Percentiles rank a stretch among this genome's conserved stretches.
Conservation (phyloP, 768 basidiomycete species). For the Lentinula sp. region DNA sequence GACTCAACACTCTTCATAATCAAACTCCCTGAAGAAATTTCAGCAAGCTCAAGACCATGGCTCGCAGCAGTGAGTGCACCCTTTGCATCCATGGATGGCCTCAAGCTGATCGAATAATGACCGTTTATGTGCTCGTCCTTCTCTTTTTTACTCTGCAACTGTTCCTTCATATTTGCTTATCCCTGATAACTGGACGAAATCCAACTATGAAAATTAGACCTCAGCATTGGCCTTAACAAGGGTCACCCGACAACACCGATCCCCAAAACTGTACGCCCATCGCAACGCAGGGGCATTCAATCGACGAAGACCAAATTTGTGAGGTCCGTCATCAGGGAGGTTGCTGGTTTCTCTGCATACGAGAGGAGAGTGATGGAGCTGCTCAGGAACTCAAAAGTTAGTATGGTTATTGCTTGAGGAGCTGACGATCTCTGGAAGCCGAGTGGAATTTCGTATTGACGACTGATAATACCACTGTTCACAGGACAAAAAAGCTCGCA, state of each 20-base stretch:
- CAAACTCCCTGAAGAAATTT: conserved; percentile 8
- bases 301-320: conserved; percentile 93
- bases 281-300: conserved; percentile 87
- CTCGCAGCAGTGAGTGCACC: conserved; percentile 60
- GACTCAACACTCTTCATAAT: not conserved
- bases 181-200: conserved; percentile 4
- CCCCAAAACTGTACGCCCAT: conserved; percentile 67
- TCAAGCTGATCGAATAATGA: not conserved
- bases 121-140: not conserved
- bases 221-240: conserved; percentile 80
- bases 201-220: conserved; percentile 40
- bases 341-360: conserved; percentile 95
- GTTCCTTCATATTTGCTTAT: conserved; percentile 5
- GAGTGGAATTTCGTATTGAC: not conserved
- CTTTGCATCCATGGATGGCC: not conserved
- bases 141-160: not conserved
- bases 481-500: conserved; percentile 98
- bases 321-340: conserved; percentile 90
- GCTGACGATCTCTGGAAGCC: not conserved
- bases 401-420: conserved; percentile 17
- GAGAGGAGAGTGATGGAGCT: conserved; percentile 98
- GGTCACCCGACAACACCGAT: conserved; percentile 88
- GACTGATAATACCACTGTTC: not conserved
- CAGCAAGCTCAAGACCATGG: conserved; percentile 59
- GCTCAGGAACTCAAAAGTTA: conserved; percentile 93